Percentiles rank a stretch among this genome's conserved stretches.
Conservation (phyloP, 129 eudicot species). For the Lactuca saligna region DNA sequence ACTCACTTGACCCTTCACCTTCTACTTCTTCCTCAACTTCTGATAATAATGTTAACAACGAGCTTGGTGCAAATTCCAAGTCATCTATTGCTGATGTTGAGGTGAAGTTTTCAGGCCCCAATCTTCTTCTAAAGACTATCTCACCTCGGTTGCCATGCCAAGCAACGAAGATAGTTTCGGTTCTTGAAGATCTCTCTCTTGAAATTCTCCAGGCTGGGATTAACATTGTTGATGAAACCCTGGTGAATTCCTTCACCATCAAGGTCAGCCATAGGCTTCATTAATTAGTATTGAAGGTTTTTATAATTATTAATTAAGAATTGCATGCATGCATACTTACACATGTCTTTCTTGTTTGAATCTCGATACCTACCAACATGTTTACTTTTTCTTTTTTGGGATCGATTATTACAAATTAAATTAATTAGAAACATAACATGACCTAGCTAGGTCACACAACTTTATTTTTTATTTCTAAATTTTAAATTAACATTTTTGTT, state of each 20-base stretch:
- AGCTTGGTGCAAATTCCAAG: conserved; percentile 70
- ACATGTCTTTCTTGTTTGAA: conserved; percentile 11
- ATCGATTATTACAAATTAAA: background rate
- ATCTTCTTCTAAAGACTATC: conserved; percentile 61
- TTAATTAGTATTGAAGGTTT: background rate
- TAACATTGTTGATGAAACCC: conserved; percentile 57
- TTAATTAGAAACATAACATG: background rate
- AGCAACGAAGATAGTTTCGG: conserved; percentile 59
- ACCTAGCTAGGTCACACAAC: too few relatives aligned
- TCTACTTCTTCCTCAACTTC: conserved; percentile 37
- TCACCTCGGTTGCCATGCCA: conserved; percentile 77
- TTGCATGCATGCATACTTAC: conserved; percentile 17
- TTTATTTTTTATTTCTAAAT: too few relatives aligned
- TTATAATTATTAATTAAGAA: background rate
- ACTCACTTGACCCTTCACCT: conserved; percentile 32
- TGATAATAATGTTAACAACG: conserved; percentile 47
- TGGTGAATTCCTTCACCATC: conserved; percentile 73
- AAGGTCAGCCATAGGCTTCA: conserved; percentile 48
- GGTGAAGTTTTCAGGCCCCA: conserved; percentile 77
- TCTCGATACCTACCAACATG: conserved; percentile 2
- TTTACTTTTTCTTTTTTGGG: conserved; percentile 1
- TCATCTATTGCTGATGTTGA: conserved; percentile 78
- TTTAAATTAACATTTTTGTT: too few relatives aligned
- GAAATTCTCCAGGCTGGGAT: conserved; percentile 65
- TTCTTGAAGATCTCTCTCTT: conserved; percentile 72